phyloP scores from a whole-genome alignment of 768 basidiomycete genomes.

The Boletus sp. region DNA sequence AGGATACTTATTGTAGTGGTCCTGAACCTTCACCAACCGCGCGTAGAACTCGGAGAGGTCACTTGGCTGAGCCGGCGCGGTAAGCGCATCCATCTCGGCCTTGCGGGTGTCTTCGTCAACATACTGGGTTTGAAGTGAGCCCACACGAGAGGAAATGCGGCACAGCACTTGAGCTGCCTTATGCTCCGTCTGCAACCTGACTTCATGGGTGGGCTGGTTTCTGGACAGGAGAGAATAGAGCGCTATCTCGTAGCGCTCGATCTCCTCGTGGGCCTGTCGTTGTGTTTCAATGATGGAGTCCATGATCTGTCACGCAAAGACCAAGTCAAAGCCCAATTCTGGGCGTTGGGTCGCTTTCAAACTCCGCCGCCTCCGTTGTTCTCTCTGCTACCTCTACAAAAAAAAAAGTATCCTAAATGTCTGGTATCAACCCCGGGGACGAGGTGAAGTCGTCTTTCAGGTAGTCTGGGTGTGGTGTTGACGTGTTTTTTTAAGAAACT shows the following conservation, averaged over 20 bases:
- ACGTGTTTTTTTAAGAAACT: conserved; percentile 59
- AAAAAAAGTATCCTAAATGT: conserved; percentile 55
- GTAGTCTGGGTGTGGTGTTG: conserved; percentile 2
- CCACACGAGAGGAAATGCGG: conserved; percentile 70
- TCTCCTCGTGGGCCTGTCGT: conserved; percentile 93
- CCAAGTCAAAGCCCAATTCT: background rate
- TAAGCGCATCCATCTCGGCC: conserved; percentile 62
- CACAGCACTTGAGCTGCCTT: conserved; percentile 87
- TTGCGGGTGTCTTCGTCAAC: conserved; percentile 72
- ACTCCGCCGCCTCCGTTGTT: conserved; percentile 45
- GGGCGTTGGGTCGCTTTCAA: conserved; percentile 38
- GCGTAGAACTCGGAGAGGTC: conserved; percentile 94
- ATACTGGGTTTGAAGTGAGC: conserved; percentile 69
- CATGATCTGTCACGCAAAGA: conserved; percentile 46
- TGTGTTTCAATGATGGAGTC: conserved; percentile 94
- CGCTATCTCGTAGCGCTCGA: conserved; percentile 87
- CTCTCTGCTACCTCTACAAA: conserved; percentile 32
- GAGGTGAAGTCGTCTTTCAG: conserved; percentile 50
- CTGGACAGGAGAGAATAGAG: conserved; percentile 81
- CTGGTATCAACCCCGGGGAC: conserved; percentile 83
- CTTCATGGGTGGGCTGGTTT: conserved; percentile 59
- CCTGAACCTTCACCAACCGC: conserved; percentile 93
- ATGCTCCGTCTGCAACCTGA: conserved; percentile 75
- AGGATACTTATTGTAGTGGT: conserved; percentile 95
- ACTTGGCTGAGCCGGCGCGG: conserved; percentile 55